Conservation (phyloP, 192 early-diverging fungal genomes). For the Haplosporangium gracile region DNA sequence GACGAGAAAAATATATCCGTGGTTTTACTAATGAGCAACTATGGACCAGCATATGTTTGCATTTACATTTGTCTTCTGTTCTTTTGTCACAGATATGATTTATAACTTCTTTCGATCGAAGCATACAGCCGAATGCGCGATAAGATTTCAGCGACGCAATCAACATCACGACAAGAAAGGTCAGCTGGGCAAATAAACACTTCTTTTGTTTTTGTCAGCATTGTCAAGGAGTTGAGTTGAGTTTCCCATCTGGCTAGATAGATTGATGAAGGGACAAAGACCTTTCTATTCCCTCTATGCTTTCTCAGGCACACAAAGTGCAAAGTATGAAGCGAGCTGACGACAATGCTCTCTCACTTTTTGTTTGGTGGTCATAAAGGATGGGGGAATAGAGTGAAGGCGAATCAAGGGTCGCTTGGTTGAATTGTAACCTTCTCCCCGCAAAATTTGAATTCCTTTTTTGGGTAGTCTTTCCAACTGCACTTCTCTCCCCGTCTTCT, state of each 20-base stretch:
- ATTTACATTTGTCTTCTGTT: too few species aligned
- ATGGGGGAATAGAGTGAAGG: too few species aligned
- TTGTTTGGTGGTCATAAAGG: not conserved
- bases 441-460: not conserved
- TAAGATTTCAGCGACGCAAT: not conserved
- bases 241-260: too few species aligned
- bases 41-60: too few species aligned
- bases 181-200: not conserved
- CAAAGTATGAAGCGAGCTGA: not conserved
- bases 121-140: not conserved
- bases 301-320: not conserved
- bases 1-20: too few species aligned
- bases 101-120: too few species aligned
- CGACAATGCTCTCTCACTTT: not conserved
- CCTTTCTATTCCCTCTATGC: not conserved
- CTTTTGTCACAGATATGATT: too few species aligned
- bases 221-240: too few species aligned
- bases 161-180: not conserved
- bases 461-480: not conserved
- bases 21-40: too few species aligned
- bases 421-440: constrained; percentile 1
- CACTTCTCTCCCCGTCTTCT: not conserved
- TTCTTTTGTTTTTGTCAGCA: not conserved
- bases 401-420: not conserved
- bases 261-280: not conserved